These are phyloP conservation scores for Penicillium sp. DNA, from an alignment of 2,329 filamentous ascomycete species.

Conservation along the genomic window DNA sequence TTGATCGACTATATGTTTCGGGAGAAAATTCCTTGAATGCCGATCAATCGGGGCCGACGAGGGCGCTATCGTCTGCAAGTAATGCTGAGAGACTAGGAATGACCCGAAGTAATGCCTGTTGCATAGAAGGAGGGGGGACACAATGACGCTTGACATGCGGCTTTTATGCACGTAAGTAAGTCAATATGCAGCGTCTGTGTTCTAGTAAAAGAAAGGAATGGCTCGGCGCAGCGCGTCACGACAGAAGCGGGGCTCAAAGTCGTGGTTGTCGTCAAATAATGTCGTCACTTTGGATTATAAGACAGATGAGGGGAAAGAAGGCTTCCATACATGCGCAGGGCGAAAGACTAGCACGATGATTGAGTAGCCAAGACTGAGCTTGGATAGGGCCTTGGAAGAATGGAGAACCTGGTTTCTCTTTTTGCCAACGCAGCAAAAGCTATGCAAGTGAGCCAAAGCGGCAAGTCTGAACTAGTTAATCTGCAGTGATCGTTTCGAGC, in stretches of 20 bases:
- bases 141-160: conserved; percentile 13
- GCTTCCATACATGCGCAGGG: background rate
- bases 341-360: too few species aligned
- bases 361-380: background rate
- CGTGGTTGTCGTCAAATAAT: background rate
- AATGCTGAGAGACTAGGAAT: conserved; percentile 6
- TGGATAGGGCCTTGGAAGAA: background rate
- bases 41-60: conserved; percentile 16
- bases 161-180: conserved; percentile 18
- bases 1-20: conserved; percentile 2
- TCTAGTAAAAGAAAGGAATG: conserved; percentile 5
- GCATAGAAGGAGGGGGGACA: conserved; percentile 1
- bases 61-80: conserved; percentile 14
- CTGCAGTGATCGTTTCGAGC: conserved; percentile 13
- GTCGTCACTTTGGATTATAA: background rate
- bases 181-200: conserved; percentile 12
- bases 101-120: conserved; percentile 1
- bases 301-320: background rate
- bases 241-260: conserved; percentile 3
- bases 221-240: conserved; percentile 8
- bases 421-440: conserved; percentile 16
- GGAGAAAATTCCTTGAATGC: conserved; percentile 12
- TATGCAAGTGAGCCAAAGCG: conserved; percentile 18
- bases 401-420: conserved; percentile 3
- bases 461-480: conserved; percentile 14